Evolutionary conservation across 2,329 filamentous ascomycete species (phyloP).

Genomic region (Annulohypoxylon truncatum): DNA sequence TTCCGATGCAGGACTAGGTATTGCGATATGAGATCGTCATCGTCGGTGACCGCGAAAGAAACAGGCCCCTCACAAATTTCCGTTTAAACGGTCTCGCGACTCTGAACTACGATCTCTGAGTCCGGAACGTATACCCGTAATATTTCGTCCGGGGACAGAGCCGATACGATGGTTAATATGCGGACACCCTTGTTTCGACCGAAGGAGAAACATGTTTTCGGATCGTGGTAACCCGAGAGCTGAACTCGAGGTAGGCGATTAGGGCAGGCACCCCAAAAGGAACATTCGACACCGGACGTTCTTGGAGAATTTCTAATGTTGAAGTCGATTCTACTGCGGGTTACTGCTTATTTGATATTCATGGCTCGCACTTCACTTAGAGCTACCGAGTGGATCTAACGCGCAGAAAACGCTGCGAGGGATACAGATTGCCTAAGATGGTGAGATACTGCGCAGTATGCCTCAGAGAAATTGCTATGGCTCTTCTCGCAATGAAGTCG

Average conservation of each 20-base stretch:
- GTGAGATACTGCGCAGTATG: not conserved
- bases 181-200: not conserved
- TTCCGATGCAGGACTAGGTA: not conserved
- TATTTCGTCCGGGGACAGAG: conserved; percentile 4
- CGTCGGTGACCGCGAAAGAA: not conserved
- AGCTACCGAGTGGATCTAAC: not conserved
- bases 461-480: not conserved
- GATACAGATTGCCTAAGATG: conserved; percentile 9
- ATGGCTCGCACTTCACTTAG: not conserved
- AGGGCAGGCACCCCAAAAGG: conserved; percentile 1
- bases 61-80: conserved; percentile 5
- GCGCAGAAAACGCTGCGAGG: conserved; percentile 10
- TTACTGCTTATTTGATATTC: not conserved
- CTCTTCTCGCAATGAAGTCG: conserved; percentile 2
- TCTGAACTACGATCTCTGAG: conserved; percentile 1
- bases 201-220: conserved; percentile 6
- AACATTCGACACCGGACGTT: not conserved
- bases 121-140: conserved; percentile 6
- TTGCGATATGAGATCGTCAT: conserved; percentile 9
- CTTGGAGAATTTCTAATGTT: not conserved
- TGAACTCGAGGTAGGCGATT: not conserved
- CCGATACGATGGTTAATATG: not conserved
- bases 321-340: conserved; percentile 5
- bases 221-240: not conserved
- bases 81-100: not conserved